Percentiles rank a stretch among this genome's conserved stretches.
These are phyloP conservation scores for Botryotinia narcissicola DNA, from an alignment of 2,329 filamentous ascomycete genomes.

Conservation along the genomic window DNA sequence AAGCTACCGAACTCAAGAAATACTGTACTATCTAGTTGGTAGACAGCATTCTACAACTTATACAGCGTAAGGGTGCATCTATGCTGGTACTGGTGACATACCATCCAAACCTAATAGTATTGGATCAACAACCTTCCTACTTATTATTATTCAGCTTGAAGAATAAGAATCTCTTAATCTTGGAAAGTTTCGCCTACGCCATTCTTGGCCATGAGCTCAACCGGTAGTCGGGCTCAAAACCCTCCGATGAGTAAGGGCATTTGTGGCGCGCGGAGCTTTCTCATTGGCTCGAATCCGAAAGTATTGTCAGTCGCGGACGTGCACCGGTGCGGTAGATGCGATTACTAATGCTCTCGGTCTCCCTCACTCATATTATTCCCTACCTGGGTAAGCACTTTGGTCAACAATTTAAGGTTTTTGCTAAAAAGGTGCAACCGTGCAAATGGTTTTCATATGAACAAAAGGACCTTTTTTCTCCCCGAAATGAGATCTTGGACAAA, in stretches of 20 bases:
- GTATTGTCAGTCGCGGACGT: not conserved
- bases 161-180: no score
- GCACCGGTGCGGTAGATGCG: no score
- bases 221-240: not conserved
- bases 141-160: no score
- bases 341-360: no score
- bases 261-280: not conserved
- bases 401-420: not conserved
- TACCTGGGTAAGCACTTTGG: not conserved
- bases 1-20: no score
- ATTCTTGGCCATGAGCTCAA: not conserved
- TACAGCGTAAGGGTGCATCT: not conserved
- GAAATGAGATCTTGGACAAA: not conserved
- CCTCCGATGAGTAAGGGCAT: not conserved
- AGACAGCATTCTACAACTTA: not conserved
- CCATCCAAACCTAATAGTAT: no score
- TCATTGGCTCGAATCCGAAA: not conserved
- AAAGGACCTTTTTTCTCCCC: not conserved
- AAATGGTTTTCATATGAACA: not conserved
- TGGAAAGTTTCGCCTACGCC: not conserved
- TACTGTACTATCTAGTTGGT: no score
- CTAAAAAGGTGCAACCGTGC: not conserved
- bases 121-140: no score
- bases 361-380: no score
- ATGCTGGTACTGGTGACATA: no score